These are phyloP conservation scores for Auxenochlorella pyrenoidosa DNA, from an alignment of 139 green algal species.

Conservation along the genomic window DNA sequence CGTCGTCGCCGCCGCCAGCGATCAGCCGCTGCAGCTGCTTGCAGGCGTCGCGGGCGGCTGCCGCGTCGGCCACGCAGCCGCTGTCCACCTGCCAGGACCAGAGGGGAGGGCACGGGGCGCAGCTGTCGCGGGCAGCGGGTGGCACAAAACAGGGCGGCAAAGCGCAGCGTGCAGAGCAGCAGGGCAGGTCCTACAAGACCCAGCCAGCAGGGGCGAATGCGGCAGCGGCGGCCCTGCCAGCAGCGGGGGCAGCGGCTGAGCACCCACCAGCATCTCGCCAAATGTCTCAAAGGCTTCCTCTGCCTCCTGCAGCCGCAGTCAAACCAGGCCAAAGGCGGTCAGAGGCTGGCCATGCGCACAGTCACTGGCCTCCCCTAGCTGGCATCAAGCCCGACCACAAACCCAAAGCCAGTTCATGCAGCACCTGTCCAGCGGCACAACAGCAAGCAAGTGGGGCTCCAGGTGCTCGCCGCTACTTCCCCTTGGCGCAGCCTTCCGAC, in stretches of 20 bases:
- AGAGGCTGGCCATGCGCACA: not conserved
- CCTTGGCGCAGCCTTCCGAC: too few species aligned
- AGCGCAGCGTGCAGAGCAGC: not conserved
- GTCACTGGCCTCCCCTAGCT: not conserved
- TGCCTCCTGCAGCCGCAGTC: not conserved
- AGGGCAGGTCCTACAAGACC: not conserved
- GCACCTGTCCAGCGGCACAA: too few species aligned
- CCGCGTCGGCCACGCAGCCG: conserved; percentile 44
- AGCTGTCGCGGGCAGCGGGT: too few species aligned
- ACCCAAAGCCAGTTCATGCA: too few species aligned
- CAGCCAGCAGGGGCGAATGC: not conserved
- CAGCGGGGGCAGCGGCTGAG: too few species aligned
- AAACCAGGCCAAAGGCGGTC: not conserved
- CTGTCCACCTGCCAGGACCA: conserved; percentile 30
- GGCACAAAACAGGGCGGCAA: too few species aligned
- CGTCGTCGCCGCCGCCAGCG: not conserved
- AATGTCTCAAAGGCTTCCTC: conserved; percentile 12
- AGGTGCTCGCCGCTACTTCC: too few species aligned
- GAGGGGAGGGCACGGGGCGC: too few species aligned
- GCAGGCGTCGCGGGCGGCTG: conserved; percentile 36
- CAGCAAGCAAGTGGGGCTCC: too few species aligned
- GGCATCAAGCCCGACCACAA: too few species aligned
- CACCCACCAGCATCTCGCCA: conserved; percentile 35
- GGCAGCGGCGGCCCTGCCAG: not conserved
- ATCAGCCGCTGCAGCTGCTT: conserved; percentile 36